A percentile compares a stretch with the other conserved stretches of the same genome.
phyloP scores from a whole-genome alignment of 768 basidiomycete species.

The Tulasnella sp. region DNA sequence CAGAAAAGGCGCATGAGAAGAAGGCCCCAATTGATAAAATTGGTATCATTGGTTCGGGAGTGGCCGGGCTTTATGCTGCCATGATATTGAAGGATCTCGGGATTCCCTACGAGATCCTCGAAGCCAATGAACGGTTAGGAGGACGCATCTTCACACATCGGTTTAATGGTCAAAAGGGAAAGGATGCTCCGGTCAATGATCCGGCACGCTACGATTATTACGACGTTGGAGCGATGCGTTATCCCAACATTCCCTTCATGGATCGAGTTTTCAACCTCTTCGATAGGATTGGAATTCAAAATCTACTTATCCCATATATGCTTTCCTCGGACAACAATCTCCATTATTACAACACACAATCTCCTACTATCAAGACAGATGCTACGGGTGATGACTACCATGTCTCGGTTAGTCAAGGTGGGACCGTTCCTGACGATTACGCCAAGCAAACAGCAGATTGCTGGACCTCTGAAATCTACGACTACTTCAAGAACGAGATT shows the following conservation, averaged over 20 bases:
- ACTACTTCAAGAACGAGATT: too few relatives aligned
- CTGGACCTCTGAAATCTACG: neutral
- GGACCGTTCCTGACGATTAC: neutral
- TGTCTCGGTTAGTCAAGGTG: neutral
- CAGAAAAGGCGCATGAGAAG: too few relatives aligned
- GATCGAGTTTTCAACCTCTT: constrained; percentile 4
- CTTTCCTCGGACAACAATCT: neutral
- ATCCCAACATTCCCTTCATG: neutral
- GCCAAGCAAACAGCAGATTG: neutral
- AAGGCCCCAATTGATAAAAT: too few relatives aligned
- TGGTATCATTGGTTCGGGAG: neutral
- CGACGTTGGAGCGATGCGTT: constrained; percentile 2
- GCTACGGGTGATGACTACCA: neutral
- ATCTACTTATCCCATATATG: neutral
- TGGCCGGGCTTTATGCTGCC: constrained; percentile 2
- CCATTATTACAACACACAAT: neutral
- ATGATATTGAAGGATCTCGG: neutral
- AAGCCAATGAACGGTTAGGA: neutral
- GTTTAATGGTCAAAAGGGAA: neutral
- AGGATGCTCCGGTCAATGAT: neutral
- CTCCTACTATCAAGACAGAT: neutral
- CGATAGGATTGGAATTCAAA: neutral
- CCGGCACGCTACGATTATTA: neutral
- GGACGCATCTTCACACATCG: neutral
- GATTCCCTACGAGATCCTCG: constrained; percentile 4